Evolutionary conservation across 306 rosid genomes (phyloP), one percentile per base, ranked within the genome.

Genomic region (Prunus kanzakura): DNA sequence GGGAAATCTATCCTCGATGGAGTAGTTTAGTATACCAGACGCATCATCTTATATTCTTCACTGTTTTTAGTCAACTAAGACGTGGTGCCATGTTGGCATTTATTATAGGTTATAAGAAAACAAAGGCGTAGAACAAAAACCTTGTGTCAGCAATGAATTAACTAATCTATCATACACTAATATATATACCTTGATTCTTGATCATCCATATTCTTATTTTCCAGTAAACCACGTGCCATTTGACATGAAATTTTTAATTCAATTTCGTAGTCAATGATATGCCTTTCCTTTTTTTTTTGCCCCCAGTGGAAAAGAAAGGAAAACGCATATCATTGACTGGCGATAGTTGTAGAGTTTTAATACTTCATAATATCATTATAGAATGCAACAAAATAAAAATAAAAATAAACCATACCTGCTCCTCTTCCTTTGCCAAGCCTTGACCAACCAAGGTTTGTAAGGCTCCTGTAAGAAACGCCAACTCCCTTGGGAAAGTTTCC

Each of bases 371-470:
- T 11, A 62, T 62, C 22, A 62, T 71, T 20, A 67, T 60, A 80
- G 4, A 58, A 73, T 84, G 65, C 32, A 73, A 67, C 6, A 41
- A 3, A n/a, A n/a, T 10, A 20, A 12, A 20, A 56, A 25, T 25
- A 25, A 56, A 20, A 2, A 9, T 9, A 56, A 56, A 56, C 23
- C 29, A 1, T 89, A 94, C 98, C 97, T 90, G 97, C 82, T 91
- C 87, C 82, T 94, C 98, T 86, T 91, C 98, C 84, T 91, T 90
- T 10, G 93, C 94, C 96, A 94, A 82, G 86, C 89, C 90, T 79
- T 91, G 91, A 86, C 89, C 83, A 81, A 90, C 77, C 65, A 93
- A 79, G 11, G 87, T 86, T 67, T 84, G 84, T 50, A 94, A 76
- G 62, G 91, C 92, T 77, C 91, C 94, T 2, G 93, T 84, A 74